Evolutionary conservation across 2,329 filamentous ascomycete species (phyloP).

Genomic region (Endocalyx cinctus): DNA sequence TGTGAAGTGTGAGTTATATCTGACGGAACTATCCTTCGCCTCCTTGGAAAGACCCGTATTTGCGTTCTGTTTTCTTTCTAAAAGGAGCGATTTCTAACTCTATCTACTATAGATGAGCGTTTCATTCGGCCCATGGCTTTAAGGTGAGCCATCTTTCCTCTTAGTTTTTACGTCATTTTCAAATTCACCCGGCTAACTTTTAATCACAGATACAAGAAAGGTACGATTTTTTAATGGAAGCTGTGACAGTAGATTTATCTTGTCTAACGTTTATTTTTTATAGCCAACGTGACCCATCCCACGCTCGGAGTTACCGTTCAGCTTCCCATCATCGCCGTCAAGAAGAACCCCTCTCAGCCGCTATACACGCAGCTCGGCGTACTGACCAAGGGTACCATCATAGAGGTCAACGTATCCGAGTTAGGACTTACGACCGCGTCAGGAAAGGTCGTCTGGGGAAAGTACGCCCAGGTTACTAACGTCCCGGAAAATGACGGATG

Average conservation of each 20-base stretch:
- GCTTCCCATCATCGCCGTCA: slow-evolving; percentile 67
- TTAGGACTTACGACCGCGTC: slow-evolving; percentile 84
- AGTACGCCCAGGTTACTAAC: slow-evolving; percentile 35
- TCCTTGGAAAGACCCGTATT: slow-evolving; percentile 91
- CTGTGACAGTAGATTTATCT: too few species aligned
- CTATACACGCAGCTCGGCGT: slow-evolving; percentile 92
- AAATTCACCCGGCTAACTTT: too few species aligned
- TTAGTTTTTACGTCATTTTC: too few species aligned
- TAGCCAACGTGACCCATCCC: slow-evolving; percentile 70
- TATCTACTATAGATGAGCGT: slow-evolving; percentile 65
- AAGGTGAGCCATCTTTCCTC: slow-evolving; percentile 9
- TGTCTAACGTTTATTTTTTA: too few species aligned
- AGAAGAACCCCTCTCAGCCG: slow-evolving; percentile 75
- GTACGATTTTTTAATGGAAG: too few species aligned
- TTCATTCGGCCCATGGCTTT: slow-evolving; percentile 75
- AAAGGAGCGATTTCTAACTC: slow-evolving; percentile 53
- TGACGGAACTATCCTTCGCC: too few species aligned
- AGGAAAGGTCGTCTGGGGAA: slow-evolving; percentile 90
- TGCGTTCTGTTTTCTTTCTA: slow-evolving; percentile 51
- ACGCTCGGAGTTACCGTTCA: slow-evolving; percentile 85
- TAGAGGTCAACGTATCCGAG: slow-evolving; percentile 89
- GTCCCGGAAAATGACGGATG: slow-evolving; percentile 43
- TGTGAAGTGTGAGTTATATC: slow-evolving; percentile 64
- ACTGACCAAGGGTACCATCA: slow-evolving; percentile 73
- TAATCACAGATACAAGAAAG: too few species aligned